Conservation (phyloP, 805 yeast genomes). For the Saccharomycopsis amapae region DNA sequence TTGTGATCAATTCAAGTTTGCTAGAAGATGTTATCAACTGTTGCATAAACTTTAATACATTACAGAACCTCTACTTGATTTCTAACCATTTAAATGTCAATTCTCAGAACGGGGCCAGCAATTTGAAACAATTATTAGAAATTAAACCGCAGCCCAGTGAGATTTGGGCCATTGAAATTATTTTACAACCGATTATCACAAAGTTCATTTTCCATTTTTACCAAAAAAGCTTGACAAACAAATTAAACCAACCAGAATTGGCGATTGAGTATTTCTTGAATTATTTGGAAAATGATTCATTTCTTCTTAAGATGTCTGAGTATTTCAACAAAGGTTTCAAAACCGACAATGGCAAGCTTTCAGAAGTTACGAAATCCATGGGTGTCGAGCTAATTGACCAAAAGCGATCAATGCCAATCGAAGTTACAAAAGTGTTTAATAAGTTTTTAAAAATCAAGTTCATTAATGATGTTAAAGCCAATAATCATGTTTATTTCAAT, state of each 20-base stretch:
- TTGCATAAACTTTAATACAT: conserved; percentile 9
- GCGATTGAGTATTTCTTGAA: conserved; percentile 18
- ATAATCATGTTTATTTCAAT: conserved; percentile 9
- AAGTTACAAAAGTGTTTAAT: conserved; percentile 16
- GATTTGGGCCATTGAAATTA: conserved; percentile 15
- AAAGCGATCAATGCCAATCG: background rate
- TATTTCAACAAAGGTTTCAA: background rate
- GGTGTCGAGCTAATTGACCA: background rate
- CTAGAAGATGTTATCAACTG: conserved; percentile 11
- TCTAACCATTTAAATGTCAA: background rate
- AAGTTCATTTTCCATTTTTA: conserved; percentile 20
- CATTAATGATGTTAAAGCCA: conserved; percentile 15
- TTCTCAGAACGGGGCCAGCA: too few relatives aligned
- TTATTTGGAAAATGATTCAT: conserved; percentile 10
- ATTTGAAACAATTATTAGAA: background rate
- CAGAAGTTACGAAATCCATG: background rate
- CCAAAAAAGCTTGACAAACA: conserved; percentile 21
- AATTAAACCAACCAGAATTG: conserved; percentile 19
- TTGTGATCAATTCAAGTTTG: background rate
- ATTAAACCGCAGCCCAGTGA: background rate
- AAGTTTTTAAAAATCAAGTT: conserved; percentile 18
- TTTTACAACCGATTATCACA: conserved; percentile 16
- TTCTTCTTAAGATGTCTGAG: conserved; percentile 4
- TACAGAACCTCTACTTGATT: conserved; percentile 8
- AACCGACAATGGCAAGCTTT: background rate